Conservation (phyloP, 202 grass and related monocot species). For the Dendrocalamus latiflorus region DNA sequence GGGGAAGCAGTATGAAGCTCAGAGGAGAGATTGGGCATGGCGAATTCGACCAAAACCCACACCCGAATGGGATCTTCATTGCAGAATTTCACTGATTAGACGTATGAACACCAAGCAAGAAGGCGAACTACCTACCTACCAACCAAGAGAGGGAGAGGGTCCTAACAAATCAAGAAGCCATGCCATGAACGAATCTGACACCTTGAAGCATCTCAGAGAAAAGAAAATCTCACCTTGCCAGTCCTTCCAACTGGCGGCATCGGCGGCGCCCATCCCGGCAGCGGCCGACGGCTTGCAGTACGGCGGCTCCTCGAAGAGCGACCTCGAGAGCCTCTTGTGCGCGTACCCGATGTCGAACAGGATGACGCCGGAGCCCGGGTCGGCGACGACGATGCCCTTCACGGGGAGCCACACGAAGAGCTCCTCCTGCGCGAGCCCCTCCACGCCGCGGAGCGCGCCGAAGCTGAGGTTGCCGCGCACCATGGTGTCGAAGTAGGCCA, state of each 20-base stretch:
- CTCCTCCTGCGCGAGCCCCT: conserved; percentile 82
- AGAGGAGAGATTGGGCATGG: not conserved
- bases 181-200: conserved; percentile 31
- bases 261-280: too few relatives aligned
- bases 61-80: not conserved
- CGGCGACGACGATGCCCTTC: conserved; percentile 74
- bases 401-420: conserved; percentile 94
- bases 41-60: conserved; percentile 3
- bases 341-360: conserved; percentile 86
- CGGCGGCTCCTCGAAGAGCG: conserved; percentile 87
- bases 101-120: conserved; percentile 7
- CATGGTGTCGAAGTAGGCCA: conserved; percentile 62
- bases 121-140: conserved; percentile 37
- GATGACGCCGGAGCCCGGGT: conserved; percentile 57
- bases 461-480: conserved; percentile 81
- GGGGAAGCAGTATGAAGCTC: not conserved
- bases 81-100: conserved; percentile 23
- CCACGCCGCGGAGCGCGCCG: conserved; percentile 60
- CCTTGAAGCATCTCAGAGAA: not conserved
- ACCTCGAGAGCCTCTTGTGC: conserved; percentile 70
- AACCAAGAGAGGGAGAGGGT: not conserved
- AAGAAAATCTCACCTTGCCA: conserved; percentile 39
- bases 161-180: conserved; percentile 16
- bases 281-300: too few relatives aligned
- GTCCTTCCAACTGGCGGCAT: conserved; percentile 16